A percentile compares a stretch with the other conserved stretches of the same genome.
These are phyloP conservation scores for Phaseolus lunatus DNA, from an alignment of 306 rosid species.

Conservation along the genomic window DNA sequence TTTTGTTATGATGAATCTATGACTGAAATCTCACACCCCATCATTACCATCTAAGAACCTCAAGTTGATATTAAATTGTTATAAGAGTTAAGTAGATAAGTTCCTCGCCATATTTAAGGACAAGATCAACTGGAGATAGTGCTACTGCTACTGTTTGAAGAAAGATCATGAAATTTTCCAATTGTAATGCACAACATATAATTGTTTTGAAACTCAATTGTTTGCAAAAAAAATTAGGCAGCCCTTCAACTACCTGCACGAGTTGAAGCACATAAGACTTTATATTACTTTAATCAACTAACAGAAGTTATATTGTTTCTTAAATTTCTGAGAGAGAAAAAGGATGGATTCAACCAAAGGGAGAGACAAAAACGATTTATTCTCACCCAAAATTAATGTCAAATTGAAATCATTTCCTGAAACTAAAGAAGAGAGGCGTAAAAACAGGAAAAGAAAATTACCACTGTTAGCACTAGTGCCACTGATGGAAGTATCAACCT, in stretches of 20 bases:
- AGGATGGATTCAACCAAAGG: slow-evolving; percentile 9
- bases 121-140: slow-evolving; percentile 13
- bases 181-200: slow-evolving; percentile 22
- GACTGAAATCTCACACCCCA: slow-evolving; percentile 1
- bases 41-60: background rate
- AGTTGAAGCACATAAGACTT: background rate
- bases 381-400: slow-evolving; percentile 23
- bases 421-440: slow-evolving; percentile 16
- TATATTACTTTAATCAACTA: slow-evolving; percentile 14
- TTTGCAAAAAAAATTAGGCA: slow-evolving; percentile 18
- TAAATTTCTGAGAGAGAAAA: background rate
- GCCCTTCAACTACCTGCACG: slow-evolving; percentile 33
- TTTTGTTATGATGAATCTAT: slow-evolving; percentile 10
- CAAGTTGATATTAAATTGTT: slow-evolving; percentile 14
- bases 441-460: slow-evolving; percentile 45
- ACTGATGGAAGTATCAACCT: slow-evolving; percentile 79
- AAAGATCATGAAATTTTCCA: slow-evolving; percentile 17
- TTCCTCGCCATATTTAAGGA: slow-evolving; percentile 8
- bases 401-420: slow-evolving; percentile 17
- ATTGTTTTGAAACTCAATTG: slow-evolving; percentile 13
- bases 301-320: slow-evolving; percentile 33
- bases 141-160: slow-evolving; percentile 17
- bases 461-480: slow-evolving; percentile 68
- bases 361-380: background rate
- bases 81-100: background rate